phyloP scores from a whole-genome alignment of 2,329 filamentous ascomycete genomes.

The Pezizomycotina sp. region DNA sequence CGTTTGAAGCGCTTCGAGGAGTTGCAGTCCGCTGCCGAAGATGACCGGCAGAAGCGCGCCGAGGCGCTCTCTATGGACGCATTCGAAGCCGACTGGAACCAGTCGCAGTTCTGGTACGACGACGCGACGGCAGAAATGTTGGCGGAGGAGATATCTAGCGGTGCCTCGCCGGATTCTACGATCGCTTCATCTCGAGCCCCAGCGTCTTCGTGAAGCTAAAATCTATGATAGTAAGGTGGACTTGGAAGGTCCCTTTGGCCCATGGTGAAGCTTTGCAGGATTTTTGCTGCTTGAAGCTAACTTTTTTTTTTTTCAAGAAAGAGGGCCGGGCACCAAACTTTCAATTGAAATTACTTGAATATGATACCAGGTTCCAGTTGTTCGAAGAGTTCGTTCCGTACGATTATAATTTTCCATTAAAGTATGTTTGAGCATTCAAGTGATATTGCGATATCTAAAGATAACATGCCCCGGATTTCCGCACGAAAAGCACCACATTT shows the following conservation, averaged over 20 bases:
- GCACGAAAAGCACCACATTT: too few relatives aligned
- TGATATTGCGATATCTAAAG: constrained; percentile 31
- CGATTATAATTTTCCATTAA: constrained; percentile 53
- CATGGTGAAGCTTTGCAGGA: constrained; percentile 2
- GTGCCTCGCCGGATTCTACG: constrained; percentile 38
- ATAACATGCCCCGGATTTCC: background rate
- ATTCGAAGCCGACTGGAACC: constrained; percentile 69
- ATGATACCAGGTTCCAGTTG: constrained; percentile 54
- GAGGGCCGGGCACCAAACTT: constrained; percentile 31
- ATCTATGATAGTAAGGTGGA: constrained; percentile 48
- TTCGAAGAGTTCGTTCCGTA: constrained; percentile 59
- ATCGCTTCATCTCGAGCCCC: constrained; percentile 30
- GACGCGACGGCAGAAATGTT: constrained; percentile 51
- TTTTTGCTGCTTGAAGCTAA: constrained; percentile 19
- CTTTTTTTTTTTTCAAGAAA: constrained; percentile 6
- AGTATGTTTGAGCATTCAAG: too few relatives aligned
- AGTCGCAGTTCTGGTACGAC: constrained; percentile 70
- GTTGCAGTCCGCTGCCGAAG: constrained; percentile 45
- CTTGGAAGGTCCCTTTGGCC: too few relatives aligned
- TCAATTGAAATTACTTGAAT: constrained; percentile 51
- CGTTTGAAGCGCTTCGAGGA: constrained; percentile 50
- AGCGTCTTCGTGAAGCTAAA: constrained; percentile 63
- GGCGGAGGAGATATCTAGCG: constrained; percentile 49
- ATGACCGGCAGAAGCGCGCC: constrained; percentile 31
- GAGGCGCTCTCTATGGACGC: constrained; percentile 43